phyloP scores from a whole-genome alignment of 2,329 filamentous ascomycete genomes.

The Exserohilum turcica region DNA sequence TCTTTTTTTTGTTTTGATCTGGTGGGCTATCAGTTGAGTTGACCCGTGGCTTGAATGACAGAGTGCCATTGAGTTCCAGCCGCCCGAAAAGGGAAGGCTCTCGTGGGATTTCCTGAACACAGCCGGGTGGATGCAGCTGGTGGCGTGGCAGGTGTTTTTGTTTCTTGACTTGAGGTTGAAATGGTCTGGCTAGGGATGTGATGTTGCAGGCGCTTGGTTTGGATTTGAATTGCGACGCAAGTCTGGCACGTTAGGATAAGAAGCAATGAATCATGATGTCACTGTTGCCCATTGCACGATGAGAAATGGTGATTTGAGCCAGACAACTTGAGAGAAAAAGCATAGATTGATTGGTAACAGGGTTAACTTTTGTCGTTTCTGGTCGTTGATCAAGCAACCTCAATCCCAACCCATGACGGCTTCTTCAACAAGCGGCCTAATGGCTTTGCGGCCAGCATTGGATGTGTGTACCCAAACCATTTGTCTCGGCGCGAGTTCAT shows the following conservation, averaged over 20 bases:
- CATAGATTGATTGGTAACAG: neutral
- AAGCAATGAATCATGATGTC: constrained; percentile 8
- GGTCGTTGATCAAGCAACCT: neutral
- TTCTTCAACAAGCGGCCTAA: constrained; percentile 54
- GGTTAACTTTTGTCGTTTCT: neutral
- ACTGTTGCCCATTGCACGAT: neutral
- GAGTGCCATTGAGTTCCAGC: constrained; percentile 16
- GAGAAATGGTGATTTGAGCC: neutral
- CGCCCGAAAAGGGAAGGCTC: constrained; percentile 24
- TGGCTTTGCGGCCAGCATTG: constrained; percentile 52
- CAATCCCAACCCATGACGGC: constrained; percentile 51
- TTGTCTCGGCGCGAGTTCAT: constrained; percentile 51
- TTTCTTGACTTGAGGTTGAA: neutral
- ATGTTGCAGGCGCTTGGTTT: neutral
- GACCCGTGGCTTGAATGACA: constrained; percentile 20
- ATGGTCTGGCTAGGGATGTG: neutral
- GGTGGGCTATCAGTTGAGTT: neutral
- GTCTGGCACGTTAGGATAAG: neutral
- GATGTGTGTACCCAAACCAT: constrained; percentile 55
- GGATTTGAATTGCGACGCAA: constrained; percentile 1
- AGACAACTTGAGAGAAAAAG: neutral
- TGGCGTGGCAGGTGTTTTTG: neutral
- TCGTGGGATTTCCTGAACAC: constrained; percentile 17
- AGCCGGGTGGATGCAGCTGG: constrained; percentile 7
- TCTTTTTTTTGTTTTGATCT: neutral